Conservation (phyloP, 495 filamentous ascomycete species). For the Podospora appendiculata region DNA sequence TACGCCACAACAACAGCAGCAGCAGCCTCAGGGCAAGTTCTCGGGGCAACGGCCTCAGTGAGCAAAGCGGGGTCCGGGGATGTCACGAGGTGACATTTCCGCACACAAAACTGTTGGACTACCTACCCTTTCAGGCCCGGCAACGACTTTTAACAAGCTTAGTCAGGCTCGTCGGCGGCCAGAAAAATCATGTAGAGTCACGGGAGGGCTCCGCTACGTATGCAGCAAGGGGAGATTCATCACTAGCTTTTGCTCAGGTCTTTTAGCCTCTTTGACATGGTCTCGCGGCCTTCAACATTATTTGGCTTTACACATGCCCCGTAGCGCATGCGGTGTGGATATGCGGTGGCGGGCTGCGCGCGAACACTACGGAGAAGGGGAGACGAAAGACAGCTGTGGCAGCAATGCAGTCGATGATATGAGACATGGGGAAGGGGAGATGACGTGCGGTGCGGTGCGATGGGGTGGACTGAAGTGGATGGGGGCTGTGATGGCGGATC, state of each 20-base stretch:
- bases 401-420: too few species aligned
- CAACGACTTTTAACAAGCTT: constrained; percentile 3
- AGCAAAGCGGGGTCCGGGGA: neutral
- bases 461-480: too few species aligned
- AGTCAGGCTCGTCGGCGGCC: neutral
- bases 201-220: constrained; percentile 4
- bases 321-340: neutral
- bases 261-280: constrained; percentile 4
- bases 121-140: constrained; percentile 3
- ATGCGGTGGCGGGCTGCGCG: neutral
- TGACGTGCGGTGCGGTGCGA: too few species aligned
- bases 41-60: constrained; percentile 25
- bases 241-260: constrained; percentile 9
- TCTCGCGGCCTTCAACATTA: constrained; percentile 3
- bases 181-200: neutral
- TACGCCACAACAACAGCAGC: constrained; percentile 50
- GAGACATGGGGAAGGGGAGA: too few species aligned
- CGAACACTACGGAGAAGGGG: constrained; percentile 2
- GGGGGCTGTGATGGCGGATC: too few species aligned
- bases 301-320: neutral
- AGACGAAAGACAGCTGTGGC: neutral
- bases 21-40: constrained; percentile 64
- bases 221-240: constrained; percentile 8
- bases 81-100: neutral
- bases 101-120: constrained; percentile 1